Conservation (phyloP, 495 filamentous ascomycete genomes). For the Penicillium argentinense region DNA sequence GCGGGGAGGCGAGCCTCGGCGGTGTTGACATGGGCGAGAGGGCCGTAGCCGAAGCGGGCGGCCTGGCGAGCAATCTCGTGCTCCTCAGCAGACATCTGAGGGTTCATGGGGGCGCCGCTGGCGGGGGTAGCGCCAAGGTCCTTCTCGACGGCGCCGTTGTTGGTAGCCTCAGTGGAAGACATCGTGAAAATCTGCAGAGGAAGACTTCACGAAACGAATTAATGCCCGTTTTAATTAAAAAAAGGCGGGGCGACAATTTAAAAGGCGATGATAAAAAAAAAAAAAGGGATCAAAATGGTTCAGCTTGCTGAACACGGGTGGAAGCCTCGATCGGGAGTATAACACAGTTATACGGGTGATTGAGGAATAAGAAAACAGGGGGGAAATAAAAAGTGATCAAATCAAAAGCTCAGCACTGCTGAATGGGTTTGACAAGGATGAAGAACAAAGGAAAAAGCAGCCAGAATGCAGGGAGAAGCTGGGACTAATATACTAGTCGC, state of each 20-base stretch:
- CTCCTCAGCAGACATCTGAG: conserved; percentile 48
- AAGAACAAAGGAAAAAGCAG: conserved; percentile 12
- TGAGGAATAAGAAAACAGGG: neutral
- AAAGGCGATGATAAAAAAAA: conserved; percentile 7
- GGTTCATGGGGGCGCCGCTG: conserved; percentile 16
- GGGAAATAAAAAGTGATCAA: conserved; percentile 14
- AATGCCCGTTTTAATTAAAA: neutral
- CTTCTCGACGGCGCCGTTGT: conserved; percentile 35
- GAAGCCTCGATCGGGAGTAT: conserved; percentile 11
- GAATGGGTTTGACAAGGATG: conserved; percentile 26
- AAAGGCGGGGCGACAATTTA: conserved; percentile 1
- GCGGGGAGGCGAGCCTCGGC: conserved; percentile 65
- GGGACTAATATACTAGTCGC: too few relatives aligned
- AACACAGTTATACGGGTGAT: conserved; percentile 28
- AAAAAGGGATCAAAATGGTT: conserved; percentile 5
- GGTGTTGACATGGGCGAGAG: conserved; percentile 69
- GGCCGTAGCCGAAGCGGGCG: conserved; percentile 58
- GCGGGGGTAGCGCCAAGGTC: conserved; percentile 27
- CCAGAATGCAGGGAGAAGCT: neutral
- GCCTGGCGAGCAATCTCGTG: conserved; percentile 45
- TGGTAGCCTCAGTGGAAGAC: conserved; percentile 28
- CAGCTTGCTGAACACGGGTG: conserved; percentile 27
- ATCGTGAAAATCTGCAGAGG: conserved; percentile 14
- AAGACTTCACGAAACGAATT: neutral
- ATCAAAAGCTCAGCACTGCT: conserved; percentile 38